A percentile compares a stretch with the other conserved stretches of the same genome.
Evolutionary conservation across 2,329 filamentous ascomycete species (phyloP).

Genomic region (Pseudocercospora vitis): DNA sequence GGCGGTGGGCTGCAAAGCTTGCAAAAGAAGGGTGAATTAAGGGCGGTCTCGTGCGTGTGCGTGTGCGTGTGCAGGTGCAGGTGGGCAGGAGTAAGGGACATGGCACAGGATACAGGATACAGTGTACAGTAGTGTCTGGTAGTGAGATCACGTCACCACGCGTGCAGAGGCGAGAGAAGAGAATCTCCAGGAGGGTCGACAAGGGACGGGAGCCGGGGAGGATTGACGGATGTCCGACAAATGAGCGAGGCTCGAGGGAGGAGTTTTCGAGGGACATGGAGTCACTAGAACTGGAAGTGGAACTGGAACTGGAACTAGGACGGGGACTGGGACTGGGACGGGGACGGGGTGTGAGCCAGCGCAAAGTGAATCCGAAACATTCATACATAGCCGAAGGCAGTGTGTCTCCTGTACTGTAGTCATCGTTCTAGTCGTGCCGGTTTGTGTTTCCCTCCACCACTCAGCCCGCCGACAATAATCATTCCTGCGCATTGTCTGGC

Average conservation of each 20-base stretch:
- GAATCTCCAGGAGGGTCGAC: neutral
- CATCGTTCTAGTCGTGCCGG: neutral
- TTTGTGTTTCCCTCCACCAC: no score
- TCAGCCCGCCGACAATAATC: no score
- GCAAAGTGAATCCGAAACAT: slow-evolving; percentile 6
- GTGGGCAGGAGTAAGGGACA: no score
- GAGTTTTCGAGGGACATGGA: neutral
- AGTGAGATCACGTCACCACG: neutral
- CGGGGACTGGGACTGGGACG: no score
- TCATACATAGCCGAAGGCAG: neutral
- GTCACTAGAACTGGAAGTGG: no score
- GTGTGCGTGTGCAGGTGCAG: no score
- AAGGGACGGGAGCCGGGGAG: slow-evolving; percentile 1
- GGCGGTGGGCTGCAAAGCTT: neutral
- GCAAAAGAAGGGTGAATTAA: slow-evolving; percentile 8
- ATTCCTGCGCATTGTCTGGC: neutral
- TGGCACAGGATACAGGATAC: no score
- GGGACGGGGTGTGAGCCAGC: neutral
- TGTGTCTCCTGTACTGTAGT: neutral
- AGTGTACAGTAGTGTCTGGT: neutral
- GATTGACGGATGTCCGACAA: neutral
- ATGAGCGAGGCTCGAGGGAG: neutral
- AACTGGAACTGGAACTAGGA: no score
- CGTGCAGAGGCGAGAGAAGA: neutral
- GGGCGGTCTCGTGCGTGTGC: no score